Conservation (phyloP, 768 basidiomycete species). For the Royoungia palumana region DNA sequence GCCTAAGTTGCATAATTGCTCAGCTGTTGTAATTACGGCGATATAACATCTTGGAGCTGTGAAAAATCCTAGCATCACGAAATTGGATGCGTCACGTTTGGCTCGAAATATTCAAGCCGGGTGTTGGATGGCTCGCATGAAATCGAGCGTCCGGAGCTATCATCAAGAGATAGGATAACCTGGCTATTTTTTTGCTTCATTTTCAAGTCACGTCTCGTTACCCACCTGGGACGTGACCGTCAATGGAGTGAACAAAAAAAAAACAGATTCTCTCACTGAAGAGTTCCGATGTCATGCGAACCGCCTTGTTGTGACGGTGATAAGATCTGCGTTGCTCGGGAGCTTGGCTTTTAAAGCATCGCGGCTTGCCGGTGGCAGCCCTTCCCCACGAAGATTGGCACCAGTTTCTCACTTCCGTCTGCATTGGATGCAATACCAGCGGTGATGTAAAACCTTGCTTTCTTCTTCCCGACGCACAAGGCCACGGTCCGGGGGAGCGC, state of each 20-base stretch:
- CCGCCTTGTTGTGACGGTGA: neutral
- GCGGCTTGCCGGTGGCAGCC: conserved; percentile 29
- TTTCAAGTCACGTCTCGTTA: neutral
- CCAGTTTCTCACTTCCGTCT: conserved; percentile 30
- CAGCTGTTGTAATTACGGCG: conserved; percentile 6
- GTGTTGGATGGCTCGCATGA: neutral
- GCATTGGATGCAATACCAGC: conserved; percentile 8
- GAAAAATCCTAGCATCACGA: neutral
- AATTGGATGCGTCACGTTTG: neutral
- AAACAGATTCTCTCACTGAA: neutral
- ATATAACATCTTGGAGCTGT: conserved; percentile 17
- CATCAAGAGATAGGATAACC: neutral
- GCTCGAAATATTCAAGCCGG: neutral
- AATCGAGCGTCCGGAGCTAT: neutral
- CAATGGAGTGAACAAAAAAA: too few species aligned
- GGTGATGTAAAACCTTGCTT: conserved; percentile 15
- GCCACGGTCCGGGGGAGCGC: conserved; percentile 12
- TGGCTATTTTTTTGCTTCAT: neutral
- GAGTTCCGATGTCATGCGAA: neutral
- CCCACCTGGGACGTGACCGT: neutral
- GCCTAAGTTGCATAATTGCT: neutral
- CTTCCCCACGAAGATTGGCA: conserved; percentile 35
- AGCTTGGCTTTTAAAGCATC: conserved; percentile 21
- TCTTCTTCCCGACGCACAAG: conserved; percentile 22
- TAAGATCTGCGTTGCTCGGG: neutral